A percentile compares a stretch with the other conserved stretches of the same genome.
These are phyloP conservation scores for Coriaria nepalensis DNA, from an alignment of 306 rosid species.

Conservation along the genomic window DNA sequence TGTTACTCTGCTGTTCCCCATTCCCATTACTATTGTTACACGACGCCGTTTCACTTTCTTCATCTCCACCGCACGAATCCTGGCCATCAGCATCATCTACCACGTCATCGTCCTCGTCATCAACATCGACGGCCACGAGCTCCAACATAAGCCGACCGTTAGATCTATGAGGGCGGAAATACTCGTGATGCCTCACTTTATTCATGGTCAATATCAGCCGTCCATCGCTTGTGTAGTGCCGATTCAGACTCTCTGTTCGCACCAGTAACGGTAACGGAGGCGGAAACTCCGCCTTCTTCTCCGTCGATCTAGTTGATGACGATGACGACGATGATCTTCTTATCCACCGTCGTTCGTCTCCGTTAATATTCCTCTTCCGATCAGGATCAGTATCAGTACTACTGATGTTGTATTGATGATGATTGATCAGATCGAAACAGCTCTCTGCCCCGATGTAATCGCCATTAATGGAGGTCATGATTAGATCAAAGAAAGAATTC, in stretches of 20 bases:
- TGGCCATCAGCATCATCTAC: background rate
- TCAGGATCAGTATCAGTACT: too few species aligned
- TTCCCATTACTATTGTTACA: background rate
- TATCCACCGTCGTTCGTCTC: slow-evolving; percentile 1
- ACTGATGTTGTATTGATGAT: too few species aligned
- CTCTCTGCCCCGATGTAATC: too few species aligned
- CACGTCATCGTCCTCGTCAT: background rate
- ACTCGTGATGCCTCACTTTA: slow-evolving; percentile 47
- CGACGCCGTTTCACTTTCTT: background rate
- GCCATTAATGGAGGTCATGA: too few species aligned
- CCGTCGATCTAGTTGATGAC: background rate
- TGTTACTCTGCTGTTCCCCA: background rate
- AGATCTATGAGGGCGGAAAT: slow-evolving; percentile 43
- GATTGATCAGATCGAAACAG: too few species aligned
- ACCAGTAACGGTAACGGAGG: slow-evolving; percentile 53
- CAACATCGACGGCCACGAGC: slow-evolving; percentile 34
- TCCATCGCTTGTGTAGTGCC: slow-evolving; percentile 51
- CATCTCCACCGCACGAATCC: background rate
- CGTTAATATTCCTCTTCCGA: background rate
- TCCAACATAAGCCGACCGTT: slow-evolving; percentile 63
- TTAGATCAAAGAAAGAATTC: too few species aligned
- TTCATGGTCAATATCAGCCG: slow-evolving; percentile 50
- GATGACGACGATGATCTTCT: background rate
- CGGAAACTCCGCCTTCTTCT: slow-evolving; percentile 30
- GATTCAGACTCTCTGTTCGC: slow-evolving; percentile 40